A percentile compares a stretch with the other conserved stretches of the same genome.
Evolutionary conservation across 2,329 filamentous ascomycete genomes (phyloP).

Genomic region (Colletotrichum eremochloae): DNA sequence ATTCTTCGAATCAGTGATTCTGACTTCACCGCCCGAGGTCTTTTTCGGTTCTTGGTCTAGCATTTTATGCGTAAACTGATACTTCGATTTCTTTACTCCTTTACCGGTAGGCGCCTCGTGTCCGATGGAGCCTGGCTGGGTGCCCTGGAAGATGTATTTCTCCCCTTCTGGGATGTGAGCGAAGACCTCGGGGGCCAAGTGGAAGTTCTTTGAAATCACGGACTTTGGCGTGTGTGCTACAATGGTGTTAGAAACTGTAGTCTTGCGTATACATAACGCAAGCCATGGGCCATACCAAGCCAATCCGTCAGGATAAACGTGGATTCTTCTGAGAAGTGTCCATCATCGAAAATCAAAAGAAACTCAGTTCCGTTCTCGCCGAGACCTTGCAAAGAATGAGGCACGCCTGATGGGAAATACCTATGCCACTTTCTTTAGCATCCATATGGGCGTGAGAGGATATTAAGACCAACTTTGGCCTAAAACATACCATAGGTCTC

Average conservation of each 20-base stretch:
- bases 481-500: constrained; percentile 70
- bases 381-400: constrained; percentile 74
- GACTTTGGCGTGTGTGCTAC: constrained; percentile 77
- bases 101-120: constrained; percentile 74
- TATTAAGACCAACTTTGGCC: background rate
- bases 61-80: constrained; percentile 79
- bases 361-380: constrained; percentile 50
- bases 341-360: constrained; percentile 62
- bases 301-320: constrained; percentile 82
- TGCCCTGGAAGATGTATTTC: constrained; percentile 84
- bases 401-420: constrained; percentile 83
- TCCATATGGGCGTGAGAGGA: too few species aligned
- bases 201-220: constrained; percentile 81
- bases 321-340: constrained; percentile 69
- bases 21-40: constrained; percentile 77
- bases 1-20: constrained; percentile 80
- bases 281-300: constrained; percentile 63
- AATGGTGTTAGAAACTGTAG: constrained; percentile 26
- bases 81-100: constrained; percentile 74
- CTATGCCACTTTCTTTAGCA: background rate
- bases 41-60: constrained; percentile 76
- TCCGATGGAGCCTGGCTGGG: constrained; percentile 72
- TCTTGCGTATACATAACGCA: background rate
- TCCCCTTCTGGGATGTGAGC: constrained; percentile 74
- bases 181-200: constrained; percentile 78